A percentile compares a stretch with the other conserved stretches of the same genome.
Evolutionary conservation across 2,329 filamentous ascomycete species (phyloP).

Genomic region (Fusarium odoratissimum): DNA sequence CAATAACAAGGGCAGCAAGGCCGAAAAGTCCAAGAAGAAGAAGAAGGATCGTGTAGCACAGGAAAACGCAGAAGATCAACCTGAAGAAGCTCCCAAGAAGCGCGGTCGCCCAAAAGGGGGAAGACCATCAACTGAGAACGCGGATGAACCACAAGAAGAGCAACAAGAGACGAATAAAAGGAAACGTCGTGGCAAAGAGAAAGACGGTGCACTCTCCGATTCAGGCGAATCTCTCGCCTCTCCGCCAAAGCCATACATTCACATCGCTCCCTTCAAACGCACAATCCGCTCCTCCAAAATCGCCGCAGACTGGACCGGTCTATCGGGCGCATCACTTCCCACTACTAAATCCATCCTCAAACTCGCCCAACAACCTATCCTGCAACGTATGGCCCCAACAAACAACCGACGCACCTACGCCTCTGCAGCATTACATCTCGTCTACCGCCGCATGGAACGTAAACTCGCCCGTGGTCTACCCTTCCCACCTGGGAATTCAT

Average conservation of each 20-base stretch:
- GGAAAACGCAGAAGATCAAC: slow-evolving; percentile 11
- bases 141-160: neutral
- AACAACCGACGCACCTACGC: slow-evolving; percentile 64
- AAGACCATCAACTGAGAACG: slow-evolving; percentile 4
- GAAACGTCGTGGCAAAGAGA: slow-evolving; percentile 33
- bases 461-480: slow-evolving; percentile 71
- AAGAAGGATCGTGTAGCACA: slow-evolving; percentile 15
- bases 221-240: slow-evolving; percentile 41
- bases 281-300: slow-evolving; percentile 73
- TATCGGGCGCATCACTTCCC: slow-evolving; percentile 65
- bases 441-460: slow-evolving; percentile 66
- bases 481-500: slow-evolving; percentile 68
- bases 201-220: slow-evolving; percentile 34
- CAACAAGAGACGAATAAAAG: slow-evolving; percentile 7
- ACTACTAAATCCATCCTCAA: slow-evolving; percentile 67
- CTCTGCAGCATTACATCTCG: slow-evolving; percentile 64
- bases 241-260: slow-evolving; percentile 57
- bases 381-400: slow-evolving; percentile 65
- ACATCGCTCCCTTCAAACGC: slow-evolving; percentile 62
- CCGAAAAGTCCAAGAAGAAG: slow-evolving; percentile 19
- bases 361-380: slow-evolving; percentile 70
- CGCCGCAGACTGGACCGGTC: slow-evolving; percentile 73
- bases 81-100: slow-evolving; percentile 25
- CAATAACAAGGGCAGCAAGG: slow-evolving; percentile 34
- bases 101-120: slow-evolving; percentile 22